Evolutionary conservation across 768 basidiomycete species (phyloP).

Genomic region (Dendrothele bispora): DNA sequence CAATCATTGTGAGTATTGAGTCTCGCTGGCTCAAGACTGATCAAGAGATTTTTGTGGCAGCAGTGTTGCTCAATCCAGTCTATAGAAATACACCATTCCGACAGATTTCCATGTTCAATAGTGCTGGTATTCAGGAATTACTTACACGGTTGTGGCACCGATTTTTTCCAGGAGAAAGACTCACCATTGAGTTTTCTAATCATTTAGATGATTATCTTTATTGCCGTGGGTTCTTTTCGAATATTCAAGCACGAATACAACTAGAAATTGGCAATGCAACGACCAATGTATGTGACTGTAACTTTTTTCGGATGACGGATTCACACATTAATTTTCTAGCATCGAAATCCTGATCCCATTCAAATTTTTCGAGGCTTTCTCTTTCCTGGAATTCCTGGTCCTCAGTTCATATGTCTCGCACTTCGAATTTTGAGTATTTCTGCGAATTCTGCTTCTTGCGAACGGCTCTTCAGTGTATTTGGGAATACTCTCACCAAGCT

Average conservation of each 20-base stretch:
- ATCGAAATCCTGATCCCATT: conserved; percentile 10
- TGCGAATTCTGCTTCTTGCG: conserved; percentile 30
- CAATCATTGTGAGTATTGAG: no score
- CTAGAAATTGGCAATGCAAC: background rate
- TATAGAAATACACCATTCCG: no score
- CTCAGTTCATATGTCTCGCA: conserved; percentile 21
- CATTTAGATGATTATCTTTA: background rate
- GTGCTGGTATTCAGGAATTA: background rate
- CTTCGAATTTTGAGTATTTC: conserved; percentile 19
- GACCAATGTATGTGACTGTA: background rate
- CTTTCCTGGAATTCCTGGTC: conserved; percentile 1
- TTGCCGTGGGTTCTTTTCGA: background rate
- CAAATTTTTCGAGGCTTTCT: conserved; percentile 9
- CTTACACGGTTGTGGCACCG: background rate
- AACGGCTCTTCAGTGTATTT: conserved; percentile 29
- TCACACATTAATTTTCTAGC: conserved; percentile 1
- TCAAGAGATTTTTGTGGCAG: no score
- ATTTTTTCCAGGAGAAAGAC: background rate
- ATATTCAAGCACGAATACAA: background rate
- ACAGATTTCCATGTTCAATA: no score
- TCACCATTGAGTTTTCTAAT: background rate
- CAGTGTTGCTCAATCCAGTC: no score
- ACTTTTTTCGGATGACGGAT: background rate
- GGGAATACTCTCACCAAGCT: conserved; percentile 28
- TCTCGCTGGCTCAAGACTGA: no score